Conservation (phyloP, 148 eudicot species). For the Pharnaceum exiguum region DNA sequence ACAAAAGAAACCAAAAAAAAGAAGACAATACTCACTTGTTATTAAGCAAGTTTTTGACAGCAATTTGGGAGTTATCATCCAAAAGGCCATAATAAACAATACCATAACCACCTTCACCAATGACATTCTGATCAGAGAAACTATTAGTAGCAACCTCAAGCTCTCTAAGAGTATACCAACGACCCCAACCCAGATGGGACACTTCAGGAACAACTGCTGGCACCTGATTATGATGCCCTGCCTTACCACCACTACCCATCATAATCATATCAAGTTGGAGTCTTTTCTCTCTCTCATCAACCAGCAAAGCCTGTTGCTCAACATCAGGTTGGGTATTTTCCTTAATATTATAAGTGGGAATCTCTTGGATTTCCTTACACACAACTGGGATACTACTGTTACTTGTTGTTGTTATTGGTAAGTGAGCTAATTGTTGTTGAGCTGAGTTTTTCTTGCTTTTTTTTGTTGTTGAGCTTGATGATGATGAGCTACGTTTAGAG, state of each 20-base stretch:
- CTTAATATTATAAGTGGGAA: too few relatives aligned
- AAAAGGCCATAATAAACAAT: constrained; percentile 63
- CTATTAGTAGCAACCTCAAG: constrained; percentile 57
- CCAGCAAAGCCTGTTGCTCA: constrained; percentile 15
- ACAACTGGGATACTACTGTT: constrained; percentile 21
- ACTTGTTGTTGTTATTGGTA: not conserved
- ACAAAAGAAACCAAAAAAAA: not conserved
- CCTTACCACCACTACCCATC: constrained; percentile 21
- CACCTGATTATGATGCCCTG: constrained; percentile 18
- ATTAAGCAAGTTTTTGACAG: constrained; percentile 71
- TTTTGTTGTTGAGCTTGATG: constrained; percentile 3
- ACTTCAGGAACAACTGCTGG: constrained; percentile 42
- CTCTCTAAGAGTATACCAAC: constrained; percentile 75
- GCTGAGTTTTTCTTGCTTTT: constrained; percentile 5
- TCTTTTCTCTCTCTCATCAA: constrained; percentile 20
- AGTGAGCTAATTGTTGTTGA: not conserved
- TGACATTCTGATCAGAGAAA: constrained; percentile 55
- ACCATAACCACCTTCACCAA: constrained; percentile 84
- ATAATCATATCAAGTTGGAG: constrained; percentile 25
- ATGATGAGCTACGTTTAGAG: constrained; percentile 25
- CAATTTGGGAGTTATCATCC: constrained; percentile 46
- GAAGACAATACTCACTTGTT: constrained; percentile 36
- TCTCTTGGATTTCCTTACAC: constrained; percentile 32
- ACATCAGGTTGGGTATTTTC: not conserved
- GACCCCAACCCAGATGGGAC: constrained; percentile 81